Base-by-base conservation (phyloP, 257 asterid species). In the Ehretia macrophylla region DNA sequence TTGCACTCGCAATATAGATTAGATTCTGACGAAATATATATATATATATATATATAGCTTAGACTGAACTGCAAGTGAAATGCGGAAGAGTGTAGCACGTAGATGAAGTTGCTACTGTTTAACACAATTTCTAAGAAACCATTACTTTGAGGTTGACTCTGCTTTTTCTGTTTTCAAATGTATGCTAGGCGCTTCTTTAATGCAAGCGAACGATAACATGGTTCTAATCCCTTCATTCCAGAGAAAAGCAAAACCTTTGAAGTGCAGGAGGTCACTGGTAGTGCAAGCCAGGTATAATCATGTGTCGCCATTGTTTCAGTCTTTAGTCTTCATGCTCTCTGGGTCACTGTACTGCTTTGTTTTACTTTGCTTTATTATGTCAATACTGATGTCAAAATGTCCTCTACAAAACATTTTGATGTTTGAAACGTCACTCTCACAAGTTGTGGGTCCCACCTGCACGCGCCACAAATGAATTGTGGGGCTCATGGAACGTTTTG, bases 221-320 rank as follows among this genome's bases (percentile, higher is more conserved):
- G 40, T 51, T 17, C n/a, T 52, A 17, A 8, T 21, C 32, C 59
- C 73, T 0, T 23, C 47, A 49, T 56, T 63, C 20, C 69, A 47
- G 21, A 38, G 65, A 22, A 56, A 38, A 46, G 35, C 48, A 61
- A 60, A 65, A 38, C 58, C 69, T 49, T 45, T 60, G 62, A 67
- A 72, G 63, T 63, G 44, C 70, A 47, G 68, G 68, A 54, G 67
- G 35, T 27, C 75, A 12, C 66, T 69, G 14, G 53, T 14, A 14
- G 72, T 65, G 55, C 67, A 51, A 74, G 79, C 76, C 47, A 69
- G 79, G 79, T 74, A 65, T 46, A 16, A 11, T 8, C 44, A 13
- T 16, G 14, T 21, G 8, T 19, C 49, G 14, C n/a, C n/a, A n/a
- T n/a, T n/a, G 10, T 32, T 14, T 16, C 10, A 14, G n/a, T 13